Evolutionary conservation across 805 yeast genomes (phyloP).

Genomic region (Sungouiozyma intestinalis): DNA sequence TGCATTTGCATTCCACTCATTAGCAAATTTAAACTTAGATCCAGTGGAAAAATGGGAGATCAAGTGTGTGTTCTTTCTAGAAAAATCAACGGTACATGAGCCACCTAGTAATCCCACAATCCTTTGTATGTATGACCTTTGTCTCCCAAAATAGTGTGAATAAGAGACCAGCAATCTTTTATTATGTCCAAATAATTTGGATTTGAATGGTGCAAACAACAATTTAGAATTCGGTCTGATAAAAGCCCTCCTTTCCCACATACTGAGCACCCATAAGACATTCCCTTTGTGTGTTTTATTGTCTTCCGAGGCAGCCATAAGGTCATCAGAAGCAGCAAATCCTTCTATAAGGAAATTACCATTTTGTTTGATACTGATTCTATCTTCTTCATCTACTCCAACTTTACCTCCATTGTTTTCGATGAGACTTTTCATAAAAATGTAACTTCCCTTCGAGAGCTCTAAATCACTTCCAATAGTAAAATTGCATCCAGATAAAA

Average conservation of each 20-base stretch:
- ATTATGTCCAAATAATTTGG: conserved; percentile 40
- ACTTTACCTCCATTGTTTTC: conserved; percentile 46
- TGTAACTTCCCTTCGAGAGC: conserved; percentile 35
- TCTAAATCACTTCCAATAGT: conserved; percentile 47
- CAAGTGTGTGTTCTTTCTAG: conserved; percentile 58
- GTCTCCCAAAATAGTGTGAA: conserved; percentile 79
- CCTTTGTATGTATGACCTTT: conserved; percentile 58
- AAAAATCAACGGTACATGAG: conserved; percentile 52
- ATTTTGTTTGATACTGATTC: conserved; percentile 10
- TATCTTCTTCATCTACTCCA: conserved; percentile 15
- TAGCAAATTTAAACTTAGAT: conserved; percentile 63
- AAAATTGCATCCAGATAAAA: conserved; percentile 37
- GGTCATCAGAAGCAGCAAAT: conserved; percentile 49
- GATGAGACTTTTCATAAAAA: conserved; percentile 36
- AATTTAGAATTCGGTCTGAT: conserved; percentile 44
- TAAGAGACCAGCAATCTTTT: conserved; percentile 46
- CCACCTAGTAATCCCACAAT: conserved; percentile 68
- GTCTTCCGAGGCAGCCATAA: conserved; percentile 34
- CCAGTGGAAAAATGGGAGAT: conserved; percentile 62
- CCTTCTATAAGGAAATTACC: conserved; percentile 51
- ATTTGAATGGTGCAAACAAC: conserved; percentile 57
- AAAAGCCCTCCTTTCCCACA: conserved; percentile 48
- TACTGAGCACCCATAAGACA: conserved; percentile 63
- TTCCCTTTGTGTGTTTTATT: conserved; percentile 43
- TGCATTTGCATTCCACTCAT: conserved; percentile 41